Base-by-base conservation (phyloP, 2,329 filamentous ascomycete species). In the Metarhizium sp. region DNA sequence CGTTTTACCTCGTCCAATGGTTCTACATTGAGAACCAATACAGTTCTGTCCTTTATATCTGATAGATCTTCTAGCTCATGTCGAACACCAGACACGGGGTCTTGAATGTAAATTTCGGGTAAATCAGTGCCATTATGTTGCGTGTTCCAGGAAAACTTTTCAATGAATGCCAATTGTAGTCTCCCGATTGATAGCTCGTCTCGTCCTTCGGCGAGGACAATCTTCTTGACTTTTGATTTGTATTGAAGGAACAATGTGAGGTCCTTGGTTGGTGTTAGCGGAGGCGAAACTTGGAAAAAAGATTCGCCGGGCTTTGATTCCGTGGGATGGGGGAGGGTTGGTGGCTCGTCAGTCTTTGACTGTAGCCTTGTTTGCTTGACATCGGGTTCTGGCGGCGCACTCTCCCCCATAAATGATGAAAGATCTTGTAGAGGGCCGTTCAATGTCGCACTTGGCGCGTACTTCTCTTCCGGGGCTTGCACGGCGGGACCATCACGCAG, bases 101-200 rank as follows among this genome's bases (percentile, higher is more conserved):
- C 94, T 69, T 99, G 94, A 16, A 99, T 94, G 69, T 99, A 96
- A 16, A 99, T 97, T 64, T 99, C 94, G 0, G 94, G 94, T 49
- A 99, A 74, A 67, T 99, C 94, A 14, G 85, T 83, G 7, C 94
- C 94, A 64, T 96, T 95, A 58, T 90, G 87, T 63, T 97, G 92
- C 1, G 92, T 96, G 64, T 96, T 97, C 92, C 95, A 99, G 0
- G 92, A 94, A 67, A 99, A 99, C 68, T 96, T 99, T 63, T 99
- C 94, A 63, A 99, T 99, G 64, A 99, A 99, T 1, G 94, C 92
- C 32, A 99, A 79, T 69, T 99, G 92, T 56, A 99, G 72, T 29
- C 92, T 83, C 1, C 91, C 91, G 57, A 96, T 86, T 2, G 90
- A 92, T 11, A 99, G 78, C 59, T 92, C 90, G 36, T 86, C 85